Evolutionary conservation across 305 asterid genomes (phyloP).

Genomic region (Stenogyne calaminthoides): DNA sequence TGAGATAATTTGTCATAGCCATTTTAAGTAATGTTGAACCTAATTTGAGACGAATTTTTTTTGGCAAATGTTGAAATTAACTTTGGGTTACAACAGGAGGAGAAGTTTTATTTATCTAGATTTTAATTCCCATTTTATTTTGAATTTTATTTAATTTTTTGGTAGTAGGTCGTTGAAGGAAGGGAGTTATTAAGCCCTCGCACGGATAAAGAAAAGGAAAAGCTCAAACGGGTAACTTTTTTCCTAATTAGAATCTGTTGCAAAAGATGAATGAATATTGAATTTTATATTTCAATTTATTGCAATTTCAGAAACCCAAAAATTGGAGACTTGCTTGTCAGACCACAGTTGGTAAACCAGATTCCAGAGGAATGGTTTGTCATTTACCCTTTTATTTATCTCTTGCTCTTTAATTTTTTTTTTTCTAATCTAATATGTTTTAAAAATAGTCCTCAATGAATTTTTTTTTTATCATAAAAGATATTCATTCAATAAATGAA

Average conservation of each 20-base stretch:
- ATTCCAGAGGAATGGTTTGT: conserved; percentile 75
- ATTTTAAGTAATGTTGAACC: too few species aligned
- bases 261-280: neutral
- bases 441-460: neutral
- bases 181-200: conserved; percentile 62
- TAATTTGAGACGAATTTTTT: too few species aligned
- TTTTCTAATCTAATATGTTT: neutral
- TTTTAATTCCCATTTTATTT: neutral
- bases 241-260: neutral
- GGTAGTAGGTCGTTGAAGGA: conserved; percentile 67
- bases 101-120: too few species aligned
- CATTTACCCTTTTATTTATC: neutral
- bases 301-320: conserved; percentile 58
- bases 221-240: conserved; percentile 56
- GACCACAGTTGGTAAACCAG: conserved; percentile 58
- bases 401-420: neutral
- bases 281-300: neutral
- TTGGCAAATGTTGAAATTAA: too few species aligned
- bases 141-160: neutral
- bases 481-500: too few species aligned
- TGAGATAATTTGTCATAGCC: too few species aligned
- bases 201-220: conserved; percentile 78
- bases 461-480: too few species aligned
- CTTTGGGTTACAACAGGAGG: too few species aligned
- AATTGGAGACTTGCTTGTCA: conserved; percentile 95